A percentile compares a stretch with the other conserved stretches of the same genome.
Evolutionary conservation across 306 rosid genomes (phyloP).

Genomic region (Glycine latifolia): DNA sequence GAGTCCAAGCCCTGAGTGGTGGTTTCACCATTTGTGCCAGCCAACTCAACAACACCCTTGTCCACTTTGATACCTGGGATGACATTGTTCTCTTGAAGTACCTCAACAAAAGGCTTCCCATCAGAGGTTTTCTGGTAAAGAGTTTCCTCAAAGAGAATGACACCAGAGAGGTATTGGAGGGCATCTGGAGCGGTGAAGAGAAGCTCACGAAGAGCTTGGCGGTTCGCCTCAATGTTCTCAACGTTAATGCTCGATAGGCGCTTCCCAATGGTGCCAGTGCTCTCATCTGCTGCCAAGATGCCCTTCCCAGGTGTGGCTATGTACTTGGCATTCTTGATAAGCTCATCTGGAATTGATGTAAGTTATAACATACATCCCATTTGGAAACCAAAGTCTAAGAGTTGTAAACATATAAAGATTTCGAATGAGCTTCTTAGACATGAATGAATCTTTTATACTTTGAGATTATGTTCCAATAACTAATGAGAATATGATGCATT

Average conservation of each 20-base stretch:
- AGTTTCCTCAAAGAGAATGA: conserved; percentile 91
- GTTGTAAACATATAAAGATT: neutral
- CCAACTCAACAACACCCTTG: conserved; percentile 89
- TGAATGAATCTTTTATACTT: conserved; percentile 7
- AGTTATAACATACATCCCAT: conserved; percentile 7
- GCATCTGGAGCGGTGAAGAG: conserved; percentile 88
- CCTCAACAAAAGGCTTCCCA: conserved; percentile 83
- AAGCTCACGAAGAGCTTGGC: conserved; percentile 90
- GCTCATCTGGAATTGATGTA: conserved; percentile 62
- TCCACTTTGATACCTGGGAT: conserved; percentile 97
- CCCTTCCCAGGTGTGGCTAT: conserved; percentile 92
- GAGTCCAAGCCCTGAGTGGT: conserved; percentile 91
- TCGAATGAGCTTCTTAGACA: conserved; percentile 3
- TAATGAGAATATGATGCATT: too few relatives aligned
- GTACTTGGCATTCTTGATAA: conserved; percentile 84
- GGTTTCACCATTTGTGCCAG: conserved; percentile 88
- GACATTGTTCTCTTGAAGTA: conserved; percentile 76
- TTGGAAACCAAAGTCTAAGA: conserved; percentile 12
- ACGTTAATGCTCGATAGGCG: conserved; percentile 84
- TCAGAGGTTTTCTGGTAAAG: conserved; percentile 76
- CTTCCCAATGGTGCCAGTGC: conserved; percentile 94
- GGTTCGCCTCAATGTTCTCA: conserved; percentile 83
- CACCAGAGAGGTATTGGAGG: conserved; percentile 81
- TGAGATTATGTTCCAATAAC: neutral
- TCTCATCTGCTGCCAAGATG: conserved; percentile 91